Percentiles rank a stretch among this genome's conserved stretches.
Evolutionary conservation across 805 yeast species (phyloP).

Genomic region (Starmerella scarabaei): DNA sequence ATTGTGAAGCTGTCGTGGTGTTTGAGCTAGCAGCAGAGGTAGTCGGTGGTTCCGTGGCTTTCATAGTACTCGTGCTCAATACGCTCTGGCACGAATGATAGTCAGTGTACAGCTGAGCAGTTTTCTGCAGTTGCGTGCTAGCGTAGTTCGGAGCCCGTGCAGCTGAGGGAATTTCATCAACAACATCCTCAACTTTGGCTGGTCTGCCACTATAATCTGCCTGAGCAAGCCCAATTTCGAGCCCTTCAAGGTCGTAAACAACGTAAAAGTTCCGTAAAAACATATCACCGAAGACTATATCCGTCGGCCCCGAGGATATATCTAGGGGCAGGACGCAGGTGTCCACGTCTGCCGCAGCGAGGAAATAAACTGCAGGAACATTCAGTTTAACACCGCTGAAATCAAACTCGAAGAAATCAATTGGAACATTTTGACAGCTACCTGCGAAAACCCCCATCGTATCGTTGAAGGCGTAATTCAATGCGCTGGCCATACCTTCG

Average conservation of each 20-base stretch:
- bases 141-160: constrained; percentile 20
- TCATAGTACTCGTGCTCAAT: too few relatives aligned
- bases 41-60: too few relatives aligned
- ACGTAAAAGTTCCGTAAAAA: constrained; percentile 46
- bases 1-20: too few relatives aligned
- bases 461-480: constrained; percentile 30
- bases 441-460: not conserved
- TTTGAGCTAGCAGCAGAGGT: too few relatives aligned
- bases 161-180: constrained; percentile 16
- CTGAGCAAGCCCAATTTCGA: constrained; percentile 44
- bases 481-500: constrained; percentile 20
- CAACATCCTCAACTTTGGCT: constrained; percentile 17
- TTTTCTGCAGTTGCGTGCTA: constrained; percentile 6
- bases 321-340: not conserved
- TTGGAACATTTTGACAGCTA: not conserved
- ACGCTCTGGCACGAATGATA: too few relatives aligned
- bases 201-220: constrained; percentile 23
- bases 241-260: constrained; percentile 50
- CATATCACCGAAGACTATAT: not conserved
- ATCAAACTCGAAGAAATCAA: constrained; percentile 3
- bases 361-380: constrained; percentile 2
- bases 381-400: constrained; percentile 9
- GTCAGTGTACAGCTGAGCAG: too few relatives aligned
- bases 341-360: not conserved
- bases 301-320: too few relatives aligned